Conservation (phyloP, 73 alveolate species). For the Paramecium primaurelia region DNA sequence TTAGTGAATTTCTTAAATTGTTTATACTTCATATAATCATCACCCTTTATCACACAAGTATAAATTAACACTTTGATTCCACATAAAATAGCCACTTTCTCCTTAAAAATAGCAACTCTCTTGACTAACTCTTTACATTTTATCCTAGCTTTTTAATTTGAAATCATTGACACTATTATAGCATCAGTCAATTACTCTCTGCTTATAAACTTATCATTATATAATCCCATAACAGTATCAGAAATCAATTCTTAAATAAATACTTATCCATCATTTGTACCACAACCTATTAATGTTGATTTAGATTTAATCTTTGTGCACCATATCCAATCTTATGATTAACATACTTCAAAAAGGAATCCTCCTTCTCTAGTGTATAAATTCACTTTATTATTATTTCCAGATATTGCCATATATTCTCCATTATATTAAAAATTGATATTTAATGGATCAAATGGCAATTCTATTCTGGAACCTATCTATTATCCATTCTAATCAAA, state of each 20-base stretch:
- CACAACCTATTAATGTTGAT: not conserved
- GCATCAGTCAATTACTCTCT: slow-evolving; percentile 58
- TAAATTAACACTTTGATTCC: slow-evolving; percentile 29
- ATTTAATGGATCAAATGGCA: slow-evolving; percentile 40
- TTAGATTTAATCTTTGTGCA: slow-evolving; percentile 23
- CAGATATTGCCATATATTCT: slow-evolving; percentile 28
- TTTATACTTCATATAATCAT: slow-evolving; percentile 44
- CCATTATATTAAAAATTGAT: slow-evolving; percentile 40
- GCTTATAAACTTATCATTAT: slow-evolving; percentile 30
- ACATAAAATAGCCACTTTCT: slow-evolving; percentile 38
- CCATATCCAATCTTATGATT: slow-evolving; percentile 50
- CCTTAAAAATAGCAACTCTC: slow-evolving; percentile 44
- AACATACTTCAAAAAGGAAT: slow-evolving; percentile 13
- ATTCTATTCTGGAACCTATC: slow-evolving; percentile 6
- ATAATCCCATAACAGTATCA: slow-evolving; percentile 25
- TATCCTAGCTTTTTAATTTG: slow-evolving; percentile 25
- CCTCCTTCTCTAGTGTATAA: slow-evolving; percentile 52
- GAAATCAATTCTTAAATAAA: not conserved
- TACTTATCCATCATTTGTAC: slow-evolving; percentile 50
- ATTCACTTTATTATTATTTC: slow-evolving; percentile 30
- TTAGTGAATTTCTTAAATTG: slow-evolving; percentile 23
- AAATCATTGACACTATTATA: not conserved
- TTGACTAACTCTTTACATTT: slow-evolving; percentile 52
- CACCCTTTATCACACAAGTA: slow-evolving; percentile 25
- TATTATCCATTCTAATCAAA: slow-evolving; percentile 30